phyloP scores from a whole-genome alignment of 371 early-diverging fungal genomes.

The Synchytrium microbalum region DNA sequence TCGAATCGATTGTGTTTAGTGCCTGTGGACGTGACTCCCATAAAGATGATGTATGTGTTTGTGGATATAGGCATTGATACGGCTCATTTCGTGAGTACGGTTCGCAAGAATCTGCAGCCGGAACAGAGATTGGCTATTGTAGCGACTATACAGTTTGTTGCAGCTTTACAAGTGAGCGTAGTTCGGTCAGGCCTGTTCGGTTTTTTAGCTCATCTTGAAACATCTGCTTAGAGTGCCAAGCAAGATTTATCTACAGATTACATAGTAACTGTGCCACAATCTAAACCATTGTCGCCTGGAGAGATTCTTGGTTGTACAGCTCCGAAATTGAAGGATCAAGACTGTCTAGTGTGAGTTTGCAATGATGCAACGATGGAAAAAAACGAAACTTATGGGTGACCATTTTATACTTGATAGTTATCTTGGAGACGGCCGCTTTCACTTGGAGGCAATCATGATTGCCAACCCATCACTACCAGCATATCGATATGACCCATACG shows the following conservation, averaged over 20 bases:
- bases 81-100: slow-evolving; percentile 67
- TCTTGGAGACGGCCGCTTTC: slow-evolving; percentile 98
- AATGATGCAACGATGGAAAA: not conserved
- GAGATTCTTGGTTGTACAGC: slow-evolving; percentile 99
- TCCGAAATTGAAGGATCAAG: slow-evolving; percentile 69
- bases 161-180: slow-evolving; percentile 67
- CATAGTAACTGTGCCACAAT: slow-evolving; percentile 65
- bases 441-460: slow-evolving; percentile 99
- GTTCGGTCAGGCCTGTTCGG: not conserved
- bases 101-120: slow-evolving; percentile 32
- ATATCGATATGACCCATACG: slow-evolving; percentile 97
- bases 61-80: slow-evolving; percentile 98
- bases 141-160: slow-evolving; percentile 96
- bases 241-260: slow-evolving; percentile 56
- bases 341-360: slow-evolving; percentile 53
- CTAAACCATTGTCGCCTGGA: slow-evolving; percentile 94
- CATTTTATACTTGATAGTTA: slow-evolving; percentile 15
- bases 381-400: not conserved
- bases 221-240: slow-evolving; percentile 37
- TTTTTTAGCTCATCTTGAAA: not conserved
- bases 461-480: slow-evolving; percentile 89
- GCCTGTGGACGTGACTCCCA: slow-evolving; percentile 89
- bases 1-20: slow-evolving; percentile 45
- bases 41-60: slow-evolving; percentile 98
- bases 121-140: slow-evolving; percentile 65